A percentile compares a stretch with the other conserved stretches of the same genome.
Evolutionary conservation across 306 rosid genomes (phyloP).

Genomic region (Vicia villosa): DNA sequence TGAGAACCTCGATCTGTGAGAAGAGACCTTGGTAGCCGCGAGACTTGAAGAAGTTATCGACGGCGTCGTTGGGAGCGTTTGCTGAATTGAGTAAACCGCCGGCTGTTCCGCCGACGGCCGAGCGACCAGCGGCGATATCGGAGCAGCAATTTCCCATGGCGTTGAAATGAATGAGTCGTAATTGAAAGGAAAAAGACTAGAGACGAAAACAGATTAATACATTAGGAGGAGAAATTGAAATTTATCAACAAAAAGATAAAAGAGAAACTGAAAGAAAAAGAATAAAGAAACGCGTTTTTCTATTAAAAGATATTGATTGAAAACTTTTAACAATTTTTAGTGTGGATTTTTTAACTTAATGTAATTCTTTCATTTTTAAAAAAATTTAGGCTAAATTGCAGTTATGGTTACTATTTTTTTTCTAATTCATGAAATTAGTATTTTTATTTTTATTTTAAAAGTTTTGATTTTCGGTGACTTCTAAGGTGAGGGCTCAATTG

Average conservation of each 20-base stretch:
- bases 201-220: background rate
- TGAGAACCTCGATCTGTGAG: conserved; percentile 96
- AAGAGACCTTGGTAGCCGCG: conserved; percentile 81
- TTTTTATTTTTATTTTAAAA: too few species aligned
- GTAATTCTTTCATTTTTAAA: too few species aligned
- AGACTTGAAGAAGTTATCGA: conserved; percentile 65
- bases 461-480: too few species aligned
- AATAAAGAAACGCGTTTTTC: background rate
- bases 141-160: conserved; percentile 95
- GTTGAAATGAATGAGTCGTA: conserved; percentile 31
- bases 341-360: too few species aligned
- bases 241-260: background rate
- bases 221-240: background rate
- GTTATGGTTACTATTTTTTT: too few species aligned
- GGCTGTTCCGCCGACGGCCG: conserved; percentile 72
- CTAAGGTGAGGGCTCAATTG: too few species aligned
- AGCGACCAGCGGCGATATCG: conserved; percentile 63
- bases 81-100: conserved; percentile 34
- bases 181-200: conserved; percentile 2
- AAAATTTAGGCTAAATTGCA: too few species aligned
- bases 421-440: too few species aligned
- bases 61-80: conserved; percentile 67
- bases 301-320: background rate
- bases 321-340: too few species aligned
- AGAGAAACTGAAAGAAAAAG: background rate